These are phyloP conservation scores for Nitzschia sp. DNA, from an alignment of 108 stramenopile genomes.

Conservation along the genomic window DNA sequence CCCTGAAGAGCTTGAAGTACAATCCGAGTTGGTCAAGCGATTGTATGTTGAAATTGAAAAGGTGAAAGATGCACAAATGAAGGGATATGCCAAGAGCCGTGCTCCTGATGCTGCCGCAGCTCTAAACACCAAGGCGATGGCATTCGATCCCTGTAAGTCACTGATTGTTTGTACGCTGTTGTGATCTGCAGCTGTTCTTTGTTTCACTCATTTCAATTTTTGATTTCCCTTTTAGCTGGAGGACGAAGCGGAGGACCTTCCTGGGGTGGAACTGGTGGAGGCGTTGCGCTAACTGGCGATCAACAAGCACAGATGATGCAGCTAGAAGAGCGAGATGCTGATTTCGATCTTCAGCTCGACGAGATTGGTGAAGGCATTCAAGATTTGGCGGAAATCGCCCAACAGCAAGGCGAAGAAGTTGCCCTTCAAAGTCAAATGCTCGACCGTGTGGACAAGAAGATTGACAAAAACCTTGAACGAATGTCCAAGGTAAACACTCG, in stretches of 20 bases:
- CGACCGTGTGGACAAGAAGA: slow-evolving; percentile 59
- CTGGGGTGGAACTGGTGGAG: slow-evolving; percentile 40
- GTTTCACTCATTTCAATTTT: background rate
- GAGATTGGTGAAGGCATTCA: slow-evolving; percentile 87
- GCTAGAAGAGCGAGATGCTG: slow-evolving; percentile 78
- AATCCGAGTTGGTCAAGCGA: slow-evolving; percentile 69
- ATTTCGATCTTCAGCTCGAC: slow-evolving; percentile 85
- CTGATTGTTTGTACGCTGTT: background rate
- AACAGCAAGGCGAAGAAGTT: slow-evolving; percentile 81
- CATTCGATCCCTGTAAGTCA: slow-evolving; percentile 35
- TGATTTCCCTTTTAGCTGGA: slow-evolving; percentile 5
- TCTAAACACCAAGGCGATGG: slow-evolving; percentile 65
- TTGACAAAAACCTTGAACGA: slow-evolving; percentile 75
- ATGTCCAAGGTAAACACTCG: slow-evolving; percentile 77
- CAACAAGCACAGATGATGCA: slow-evolving; percentile 74
- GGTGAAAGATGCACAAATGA: slow-evolving; percentile 73
- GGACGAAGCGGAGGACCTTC: slow-evolving; percentile 17
- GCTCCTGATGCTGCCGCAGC: slow-evolving; percentile 44
- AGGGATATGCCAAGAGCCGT: slow-evolving; percentile 67
- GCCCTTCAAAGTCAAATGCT: slow-evolving; percentile 80
- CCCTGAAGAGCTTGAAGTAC: slow-evolving; percentile 80
- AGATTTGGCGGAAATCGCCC: slow-evolving; percentile 81
- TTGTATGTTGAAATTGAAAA: slow-evolving; percentile 80
- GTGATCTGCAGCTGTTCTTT: background rate
- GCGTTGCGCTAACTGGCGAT: slow-evolving; percentile 58